Base-by-base conservation (phyloP, 768 basidiomycete species). In the Sutorius australiensis region DNA sequence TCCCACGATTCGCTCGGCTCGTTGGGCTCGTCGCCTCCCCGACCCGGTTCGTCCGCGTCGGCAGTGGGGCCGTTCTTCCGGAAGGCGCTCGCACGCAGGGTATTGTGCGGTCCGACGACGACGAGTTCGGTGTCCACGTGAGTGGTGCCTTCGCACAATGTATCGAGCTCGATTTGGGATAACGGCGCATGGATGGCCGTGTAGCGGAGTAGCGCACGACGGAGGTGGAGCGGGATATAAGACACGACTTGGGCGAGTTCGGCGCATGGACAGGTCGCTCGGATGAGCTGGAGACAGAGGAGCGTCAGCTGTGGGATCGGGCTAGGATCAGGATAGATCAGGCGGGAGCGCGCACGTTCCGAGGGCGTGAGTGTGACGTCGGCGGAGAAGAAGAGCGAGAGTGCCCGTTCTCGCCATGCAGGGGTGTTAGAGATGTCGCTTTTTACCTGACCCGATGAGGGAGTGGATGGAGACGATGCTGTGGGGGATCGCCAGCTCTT, bases 121-220 rank as follows among this genome's bases (percentile, higher is more conserved):
- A 89, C 64, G 11, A 88, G 69, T 54, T 90, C 89, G 0, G 85
- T 82, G 47, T 80, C 79, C 3, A 77, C 75, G 60, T 86, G 81
- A 1, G 79, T 75, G 5, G 80, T 68, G 0, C 74, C 71, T 32
- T 73, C 74, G 49, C 78, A 77, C 5, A 89, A 62, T 8, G 77
- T 72, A 47, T 75, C 75, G 17, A 89, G 72, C 50, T 79, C 77
- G 19, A 69, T 62, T 48, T 66, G 73, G 5, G 76, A 70, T 17
- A 89, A 68, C 2, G 89, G 88, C 1, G 70, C 64, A 49, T 82
- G 75, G 12, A 87, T 67, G 24, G 86, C 81, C 6, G 78, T 71
- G 56, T 82, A 76, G 3, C 84, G 80, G 30, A 88, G 70, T 16
- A 88, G 71, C 31, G 75, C 75, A 32, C 79, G 78, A 19, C 81